These are phyloP conservation scores for Mentha longifolia DNA, from an alignment of 257 asterid species.

Conservation along the genomic window DNA sequence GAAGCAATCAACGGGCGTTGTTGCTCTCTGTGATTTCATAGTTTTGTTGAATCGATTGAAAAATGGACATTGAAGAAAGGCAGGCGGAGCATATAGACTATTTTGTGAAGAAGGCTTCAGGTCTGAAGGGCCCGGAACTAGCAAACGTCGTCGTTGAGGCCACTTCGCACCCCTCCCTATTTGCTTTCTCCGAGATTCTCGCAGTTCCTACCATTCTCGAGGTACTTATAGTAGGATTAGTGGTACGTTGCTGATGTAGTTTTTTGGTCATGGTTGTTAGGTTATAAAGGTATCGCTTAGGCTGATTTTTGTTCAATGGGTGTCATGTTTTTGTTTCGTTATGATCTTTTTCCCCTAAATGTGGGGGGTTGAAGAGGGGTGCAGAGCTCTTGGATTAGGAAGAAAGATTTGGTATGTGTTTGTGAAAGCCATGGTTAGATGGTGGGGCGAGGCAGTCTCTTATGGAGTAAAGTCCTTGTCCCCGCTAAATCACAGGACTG, in stretches of 20 bases:
- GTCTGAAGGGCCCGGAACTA: constrained; percentile 55
- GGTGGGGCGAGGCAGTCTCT: neutral
- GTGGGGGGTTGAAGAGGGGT: too few species aligned
- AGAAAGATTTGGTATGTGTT: neutral
- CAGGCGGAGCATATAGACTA: constrained; percentile 80
- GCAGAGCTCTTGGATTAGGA: too few species aligned
- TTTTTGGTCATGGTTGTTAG: neutral
- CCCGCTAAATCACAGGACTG: constrained; percentile 1
- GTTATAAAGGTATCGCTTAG: neutral
- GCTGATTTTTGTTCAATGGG: constrained; percentile 15
- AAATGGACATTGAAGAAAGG: constrained; percentile 85
- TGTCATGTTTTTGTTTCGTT: constrained; percentile 15
- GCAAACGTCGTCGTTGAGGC: constrained; percentile 66
- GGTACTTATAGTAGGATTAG: constrained; percentile 41
- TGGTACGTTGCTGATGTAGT: neutral
- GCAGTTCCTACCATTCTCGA: constrained; percentile 60
- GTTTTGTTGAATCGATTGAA: constrained; percentile 21
- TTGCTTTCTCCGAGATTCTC: constrained; percentile 92
- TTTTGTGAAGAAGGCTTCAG: constrained; percentile 78
- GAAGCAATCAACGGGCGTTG: neutral
- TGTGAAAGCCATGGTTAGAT: neutral
- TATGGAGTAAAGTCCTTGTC: neutral
- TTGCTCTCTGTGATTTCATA: constrained; percentile 13
- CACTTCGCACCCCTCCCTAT: constrained; percentile 87
- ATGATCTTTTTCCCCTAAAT: too few species aligned